Evolutionary conservation across 371 early-diverging fungal species (phyloP), one percentile per base, ranked within the genome.

Genomic region (Hamiltosporidium magnivora): DNA sequence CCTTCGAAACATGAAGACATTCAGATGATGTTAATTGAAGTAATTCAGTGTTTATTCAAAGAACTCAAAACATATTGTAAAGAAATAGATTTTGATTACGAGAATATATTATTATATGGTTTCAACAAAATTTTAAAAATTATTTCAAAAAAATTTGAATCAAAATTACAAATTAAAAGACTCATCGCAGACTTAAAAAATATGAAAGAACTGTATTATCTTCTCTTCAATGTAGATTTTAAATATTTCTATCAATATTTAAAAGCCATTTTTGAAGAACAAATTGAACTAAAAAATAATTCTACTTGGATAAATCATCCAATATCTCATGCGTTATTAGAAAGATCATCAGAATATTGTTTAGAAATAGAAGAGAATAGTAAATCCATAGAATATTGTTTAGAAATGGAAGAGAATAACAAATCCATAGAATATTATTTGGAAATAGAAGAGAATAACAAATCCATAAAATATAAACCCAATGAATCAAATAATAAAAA

Each of bases 251-350:
- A 60, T 25, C 42, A 59, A 42, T 63, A 49, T 42, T 66, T 66
- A 14, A 61, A 66, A 42, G 59, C 8, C 1, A 70, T 76, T 9
- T 44, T 66, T 14, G 52, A 63, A 41, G 54, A 67, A 44, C 69
- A 71, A 61, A 52, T 68, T 0, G 61, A 67, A 14, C 14, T 65
- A 2, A 62, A 61, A 54, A 58, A 68, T 49, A 55, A 66, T 39
- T 55, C 70, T 42, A 67, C 69, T 9, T 73, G 74, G 73, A 54
- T 70, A 54, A 68, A 68, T 53, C 12, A 36, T 39, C 6, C 12
- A 38, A 36, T 41, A 42, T 58, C 60, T 3, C 54, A 55, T 65
- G 53, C 64, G 6, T 61, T 72, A 6, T 14, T 66, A 14, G 70
- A 76, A 8, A 59, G 44, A 64, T 12, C 58, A 49, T 38, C 52